Base-by-base conservation (phyloP, 1,284 basidiomycete species). In the Athelia sp. region DNA sequence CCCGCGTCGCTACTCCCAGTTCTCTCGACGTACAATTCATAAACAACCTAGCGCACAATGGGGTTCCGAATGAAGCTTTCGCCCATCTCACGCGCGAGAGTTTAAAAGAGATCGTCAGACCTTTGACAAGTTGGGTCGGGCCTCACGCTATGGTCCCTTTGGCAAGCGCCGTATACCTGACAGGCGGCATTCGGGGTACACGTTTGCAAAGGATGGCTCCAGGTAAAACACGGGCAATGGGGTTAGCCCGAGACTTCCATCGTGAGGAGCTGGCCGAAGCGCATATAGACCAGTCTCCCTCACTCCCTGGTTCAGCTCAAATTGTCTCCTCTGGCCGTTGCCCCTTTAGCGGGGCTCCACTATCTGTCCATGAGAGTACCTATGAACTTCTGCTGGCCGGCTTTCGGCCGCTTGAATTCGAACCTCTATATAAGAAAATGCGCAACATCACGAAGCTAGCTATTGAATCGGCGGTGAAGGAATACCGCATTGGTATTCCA, bases 381-480 rank as follows among this genome's bases (percentile, higher is more conserved):
- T n/a, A 84, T 15, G 78, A 81, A 45, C 58, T 84, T 2, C 52
- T 89, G 0, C 76, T 81, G 51, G 71, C 82, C 2, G 85, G 85
- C 0, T 89, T 88, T 52, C 62, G 70, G 35, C 86, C 85, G 0
- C 35, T 61, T 4, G 56, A 67, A 1, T 66, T 60, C 1, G 49
- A 57, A 0, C 34, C 63, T 0, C 60, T 88, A 0, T 71, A 70
- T 31, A 63, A 72, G 0, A 79, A 81, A 48, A 58, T 88, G 0
- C 59, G 70, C 40, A 55, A 51, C n/a, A 67, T 88, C 1, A 61
- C 84, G 0, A 61, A 62, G n/a, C 45, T 56, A 0, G 66, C 72
- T 0, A 70, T 85, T 17, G 63, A 74, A n/a, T 57, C 59, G 0
- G 73, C 73, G n/a, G 63, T 86, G 4, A 68, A 77, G 10, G 75